phyloP scores from a whole-genome alignment of 441 rosid genomes.

The Croton laevigatus region DNA sequence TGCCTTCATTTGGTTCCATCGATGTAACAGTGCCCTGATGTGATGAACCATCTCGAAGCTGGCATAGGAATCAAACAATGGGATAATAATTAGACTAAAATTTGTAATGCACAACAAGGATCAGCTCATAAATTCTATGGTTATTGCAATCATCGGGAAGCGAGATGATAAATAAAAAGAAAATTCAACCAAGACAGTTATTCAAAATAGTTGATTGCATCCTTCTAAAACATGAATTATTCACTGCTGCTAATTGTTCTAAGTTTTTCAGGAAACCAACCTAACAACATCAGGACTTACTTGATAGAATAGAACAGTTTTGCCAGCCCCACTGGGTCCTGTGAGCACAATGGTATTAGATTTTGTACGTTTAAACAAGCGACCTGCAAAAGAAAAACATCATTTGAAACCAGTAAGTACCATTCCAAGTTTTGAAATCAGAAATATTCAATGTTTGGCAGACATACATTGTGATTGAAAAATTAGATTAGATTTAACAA shows the following conservation, averaged over 20 bases:
- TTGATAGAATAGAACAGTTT: conserved; percentile 76
- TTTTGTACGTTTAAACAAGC: conserved; percentile 52
- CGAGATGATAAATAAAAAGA: neutral
- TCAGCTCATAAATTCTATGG: neutral
- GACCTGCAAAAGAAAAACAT: conserved; percentile 37
- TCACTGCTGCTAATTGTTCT: neutral
- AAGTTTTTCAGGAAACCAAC: conserved; percentile 10
- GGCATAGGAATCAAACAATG: conserved; percentile 26
- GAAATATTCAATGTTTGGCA: neutral
- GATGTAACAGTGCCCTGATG: conserved; percentile 85
- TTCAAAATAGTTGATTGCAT: neutral
- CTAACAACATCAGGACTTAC: conserved; percentile 34
- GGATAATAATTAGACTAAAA: conserved; percentile 21
- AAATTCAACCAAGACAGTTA: neutral
- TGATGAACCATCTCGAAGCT: conserved; percentile 88
- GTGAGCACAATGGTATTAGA: conserved; percentile 67
- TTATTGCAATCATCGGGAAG: neutral
- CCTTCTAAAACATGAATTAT: neutral
- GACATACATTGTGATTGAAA: neutral
- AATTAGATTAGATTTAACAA: neutral
- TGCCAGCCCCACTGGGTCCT: conserved; percentile 80
- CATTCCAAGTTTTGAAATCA: neutral
- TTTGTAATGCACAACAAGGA: conserved; percentile 1
- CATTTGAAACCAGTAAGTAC: neutral
- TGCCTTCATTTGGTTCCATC: conserved; percentile 87